Evolutionary conservation across 208 protist species (phyloP).

Genomic region (Phytomonas francai): DNA sequence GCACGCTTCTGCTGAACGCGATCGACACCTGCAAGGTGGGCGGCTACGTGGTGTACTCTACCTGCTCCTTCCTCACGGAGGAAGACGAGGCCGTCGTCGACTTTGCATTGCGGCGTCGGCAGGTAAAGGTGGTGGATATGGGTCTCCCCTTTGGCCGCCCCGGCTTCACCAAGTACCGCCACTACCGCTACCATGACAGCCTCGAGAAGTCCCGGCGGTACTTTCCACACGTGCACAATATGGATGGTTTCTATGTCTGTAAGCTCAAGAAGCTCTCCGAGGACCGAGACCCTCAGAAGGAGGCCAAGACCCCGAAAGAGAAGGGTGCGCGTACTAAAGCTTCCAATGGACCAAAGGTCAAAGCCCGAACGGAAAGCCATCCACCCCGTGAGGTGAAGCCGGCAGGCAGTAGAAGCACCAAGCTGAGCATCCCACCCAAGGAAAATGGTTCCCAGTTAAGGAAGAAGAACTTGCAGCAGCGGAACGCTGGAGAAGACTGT

Average conservation of each 20-base stretch:
- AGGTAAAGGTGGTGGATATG: conserved; percentile 92
- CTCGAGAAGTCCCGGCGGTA: conserved; percentile 70
- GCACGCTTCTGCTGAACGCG: conserved; percentile 94
- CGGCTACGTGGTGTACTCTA: conserved; percentile 98
- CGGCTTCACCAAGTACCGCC: conserved; percentile 86
- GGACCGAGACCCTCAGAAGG: conserved; percentile 11
- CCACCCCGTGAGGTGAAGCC: conserved; percentile 3
- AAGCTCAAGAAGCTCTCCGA: conserved; percentile 94
- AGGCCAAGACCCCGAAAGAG: not conserved
- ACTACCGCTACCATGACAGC: conserved; percentile 73
- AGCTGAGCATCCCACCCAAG: conserved; percentile 34
- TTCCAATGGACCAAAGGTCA: too few species aligned
- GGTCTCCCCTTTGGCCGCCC: conserved; percentile 92
- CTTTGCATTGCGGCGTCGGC: conserved; percentile 92
- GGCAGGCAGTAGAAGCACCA: conserved; percentile 8
- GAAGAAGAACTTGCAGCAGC: too few species aligned
- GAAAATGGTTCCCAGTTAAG: not conserved
- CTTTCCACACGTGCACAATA: conserved; percentile 99
- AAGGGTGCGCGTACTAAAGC: not conserved
- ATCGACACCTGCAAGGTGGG: conserved; percentile 96
- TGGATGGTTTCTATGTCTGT: conserved; percentile 99
- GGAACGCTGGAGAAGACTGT: too few species aligned
- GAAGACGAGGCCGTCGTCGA: conserved; percentile 99
- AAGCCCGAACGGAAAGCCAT: too few species aligned
- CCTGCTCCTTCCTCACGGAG: conserved; percentile 95